Base-by-base conservation (phyloP, 2,329 filamentous ascomycete genomes). In the Diaporthe aspalathi region DNA sequence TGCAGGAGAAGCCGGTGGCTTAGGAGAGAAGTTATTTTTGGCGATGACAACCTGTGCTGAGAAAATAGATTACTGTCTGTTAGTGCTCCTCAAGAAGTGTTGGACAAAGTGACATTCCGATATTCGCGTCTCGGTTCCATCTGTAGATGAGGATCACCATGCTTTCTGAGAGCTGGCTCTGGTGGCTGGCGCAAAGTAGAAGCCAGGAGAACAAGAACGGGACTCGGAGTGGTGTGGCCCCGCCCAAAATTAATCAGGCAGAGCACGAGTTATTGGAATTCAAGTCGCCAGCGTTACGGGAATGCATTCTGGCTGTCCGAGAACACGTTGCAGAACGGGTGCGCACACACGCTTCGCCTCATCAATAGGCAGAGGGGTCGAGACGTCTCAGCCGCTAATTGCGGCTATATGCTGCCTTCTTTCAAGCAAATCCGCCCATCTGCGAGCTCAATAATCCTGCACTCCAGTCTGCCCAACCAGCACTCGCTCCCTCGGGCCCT, bases 391-490 rank as follows among this genome's bases (percentile, higher is more conserved):
- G 5, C n/a, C 24, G 1, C 12, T 38, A n/a, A n/a, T n/a, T 12
- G n/a, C 16, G 32, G n/a, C 2, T 38, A 3, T 6, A 12, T 22
- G 3, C 53, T 38, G 32, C 29, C 11, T 20, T 6, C 22, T 16
- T 20, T 38, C 14, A 3, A 24, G 7, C n/a, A 11, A 53, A 4
- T 6, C 12, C 9, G 17, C 40, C 40, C 11, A 17, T 14, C 27
- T 17, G 20, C 12, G 27, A 63, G 20, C n/a, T 86, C 80, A 94
- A 76, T 90, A 94, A 78, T 94, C 92, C 76, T 93, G 92, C 27
- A 94, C 80, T 0, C 92, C 92, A 24, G 92, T 94, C 80, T 94
- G 89, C 3, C 91, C 91, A 47, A 77, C 73, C 53, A 82, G 75
- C 11, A 75, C 24, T 38, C 70, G 74, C 49, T 76, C 62, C 68